Evolutionary conservation across 2,329 filamentous ascomycete species (phyloP), one percentile per base, ranked within the genome.

Genomic region (Camillea tinctor): DNA sequence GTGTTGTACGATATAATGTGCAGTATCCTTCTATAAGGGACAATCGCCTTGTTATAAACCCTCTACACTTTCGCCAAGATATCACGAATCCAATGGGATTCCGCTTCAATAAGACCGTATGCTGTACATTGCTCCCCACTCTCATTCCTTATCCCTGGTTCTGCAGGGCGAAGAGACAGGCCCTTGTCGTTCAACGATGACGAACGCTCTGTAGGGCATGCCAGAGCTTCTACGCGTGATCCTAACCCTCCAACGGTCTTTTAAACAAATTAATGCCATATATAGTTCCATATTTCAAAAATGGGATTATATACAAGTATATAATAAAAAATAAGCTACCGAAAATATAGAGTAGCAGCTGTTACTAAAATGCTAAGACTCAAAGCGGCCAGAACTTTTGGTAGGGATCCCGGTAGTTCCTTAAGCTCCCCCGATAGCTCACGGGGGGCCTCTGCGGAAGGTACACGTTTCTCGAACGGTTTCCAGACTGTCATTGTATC

Each of bases 61-160:
- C 52, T 55, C 52, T 58, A 54, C 36, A 40, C 57, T 50, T 50
- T 61, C 61, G 64, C 64, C 63, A 63, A 67, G 61, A 54, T 62
- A 57, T 59, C 44, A 50, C 50, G 23, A 57, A 52, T 58, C 58
- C 61, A 61, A 63, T 66, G 36, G 58, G 21, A 21, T 7, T 15
- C 20, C 36, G 15, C 20, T 20, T 48, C 52, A 56, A 50, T 48
- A 30, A 7, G 13, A 50, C 52, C 59, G 22, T 55, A 54, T 60
- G 56, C 60, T 58, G 56, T 59, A 61, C 59, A 60, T 59, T 57
- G 55, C 59, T 54, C 54, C 55, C 60, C 55, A 54, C 60, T 50
- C 59, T 49, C 54, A 52, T 52, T 59, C 55, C 58, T 64, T 54
- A 61, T 58, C 61, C n/a, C 63, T 40, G 54, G 55, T 19, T 55